Percentiles rank a stretch among this genome's conserved stretches.
phyloP scores from a whole-genome alignment of 257 asterid species.

The Coffea eugenioides region DNA sequence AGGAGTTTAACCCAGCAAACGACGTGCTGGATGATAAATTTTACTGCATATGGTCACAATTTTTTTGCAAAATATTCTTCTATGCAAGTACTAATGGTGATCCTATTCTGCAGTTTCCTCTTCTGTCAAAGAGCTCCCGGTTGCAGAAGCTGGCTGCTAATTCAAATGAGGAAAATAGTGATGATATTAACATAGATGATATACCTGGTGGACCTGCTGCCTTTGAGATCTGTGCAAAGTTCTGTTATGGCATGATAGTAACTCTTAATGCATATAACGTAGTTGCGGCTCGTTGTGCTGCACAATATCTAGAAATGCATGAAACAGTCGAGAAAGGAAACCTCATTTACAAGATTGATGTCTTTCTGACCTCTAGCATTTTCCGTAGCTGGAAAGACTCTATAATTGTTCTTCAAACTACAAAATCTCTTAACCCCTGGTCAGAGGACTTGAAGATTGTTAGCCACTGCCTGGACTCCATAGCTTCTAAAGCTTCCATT shows the following conservation, averaged over 20 bases:
- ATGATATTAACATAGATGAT: conserved; percentile 52
- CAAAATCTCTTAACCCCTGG: conserved; percentile 61
- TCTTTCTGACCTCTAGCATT: conserved; percentile 72
- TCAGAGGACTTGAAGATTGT: conserved; percentile 73
- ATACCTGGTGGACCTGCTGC: conserved; percentile 87
- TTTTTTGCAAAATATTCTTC: not conserved
- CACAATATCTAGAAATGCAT: conserved; percentile 80
- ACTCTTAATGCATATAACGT: conserved; percentile 84
- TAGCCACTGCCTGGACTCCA: conserved; percentile 60
- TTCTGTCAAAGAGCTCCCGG: conserved; percentile 65
- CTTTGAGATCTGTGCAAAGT: conserved; percentile 80
- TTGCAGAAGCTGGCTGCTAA: conserved; percentile 58
- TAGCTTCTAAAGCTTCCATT: conserved; percentile 59
- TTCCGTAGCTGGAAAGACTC: conserved; percentile 96
- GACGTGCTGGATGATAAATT: not conserved
- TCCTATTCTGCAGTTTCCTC: conserved; percentile 59
- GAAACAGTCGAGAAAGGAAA: conserved; percentile 81
- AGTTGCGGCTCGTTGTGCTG: conserved; percentile 81
- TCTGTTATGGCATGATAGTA: conserved; percentile 81
- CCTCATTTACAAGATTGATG: conserved; percentile 74
- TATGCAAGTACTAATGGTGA: conserved; percentile 1
- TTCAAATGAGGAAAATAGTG: conserved; percentile 37
- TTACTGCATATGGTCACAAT: not conserved
- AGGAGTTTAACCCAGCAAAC: not conserved
- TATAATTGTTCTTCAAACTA: conserved; percentile 78